Conservation (phyloP, 2,329 filamentous ascomycete genomes). For the Westerdykella sp. region DNA sequence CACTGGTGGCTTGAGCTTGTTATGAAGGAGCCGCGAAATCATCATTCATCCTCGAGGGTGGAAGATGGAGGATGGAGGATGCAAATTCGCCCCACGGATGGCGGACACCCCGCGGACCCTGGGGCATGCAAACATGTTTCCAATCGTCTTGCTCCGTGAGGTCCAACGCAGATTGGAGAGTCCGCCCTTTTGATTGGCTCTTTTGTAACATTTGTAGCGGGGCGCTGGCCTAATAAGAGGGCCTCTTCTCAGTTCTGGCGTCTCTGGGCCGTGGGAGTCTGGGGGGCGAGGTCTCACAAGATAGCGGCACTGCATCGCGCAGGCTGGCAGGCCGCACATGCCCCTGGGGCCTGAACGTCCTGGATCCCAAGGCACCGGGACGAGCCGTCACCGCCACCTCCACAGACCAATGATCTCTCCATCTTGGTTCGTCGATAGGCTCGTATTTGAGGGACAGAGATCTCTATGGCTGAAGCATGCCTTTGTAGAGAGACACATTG, state of each 20-base stretch:
- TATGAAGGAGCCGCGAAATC: slow-evolving; percentile 8
- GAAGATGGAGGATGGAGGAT: slow-evolving; percentile 2
- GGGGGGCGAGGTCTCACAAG: not conserved
- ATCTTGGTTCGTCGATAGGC: not conserved
- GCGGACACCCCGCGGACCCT: not conserved
- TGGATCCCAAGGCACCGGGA: slow-evolving; percentile 14
- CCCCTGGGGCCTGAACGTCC: slow-evolving; percentile 10
- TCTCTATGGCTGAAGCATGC: not conserved
- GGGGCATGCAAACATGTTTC: slow-evolving; percentile 3
- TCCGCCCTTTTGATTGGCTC: slow-evolving; percentile 9
- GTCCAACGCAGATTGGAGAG: not conserved
- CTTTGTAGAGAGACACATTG: not conserved
- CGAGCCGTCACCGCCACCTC: slow-evolving; percentile 15
- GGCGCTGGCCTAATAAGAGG: slow-evolving; percentile 8
- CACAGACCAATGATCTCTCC: slow-evolving; percentile 1
- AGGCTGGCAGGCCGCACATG: slow-evolving; percentile 5
- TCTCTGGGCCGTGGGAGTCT: not conserved
- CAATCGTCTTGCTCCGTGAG: not conserved
- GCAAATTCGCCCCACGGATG: slow-evolving; percentile 7
- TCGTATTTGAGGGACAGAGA: slow-evolving; percentile 1
- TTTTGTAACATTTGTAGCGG: slow-evolving; percentile 10
- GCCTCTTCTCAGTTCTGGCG: no score
- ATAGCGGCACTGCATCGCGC: slow-evolving; percentile 7
- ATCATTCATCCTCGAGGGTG: no score
- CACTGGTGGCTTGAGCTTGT: slow-evolving; percentile 7